Conservation (phyloP, 2,329 filamentous ascomycete species). For the Verticillium nubilum region DNA sequence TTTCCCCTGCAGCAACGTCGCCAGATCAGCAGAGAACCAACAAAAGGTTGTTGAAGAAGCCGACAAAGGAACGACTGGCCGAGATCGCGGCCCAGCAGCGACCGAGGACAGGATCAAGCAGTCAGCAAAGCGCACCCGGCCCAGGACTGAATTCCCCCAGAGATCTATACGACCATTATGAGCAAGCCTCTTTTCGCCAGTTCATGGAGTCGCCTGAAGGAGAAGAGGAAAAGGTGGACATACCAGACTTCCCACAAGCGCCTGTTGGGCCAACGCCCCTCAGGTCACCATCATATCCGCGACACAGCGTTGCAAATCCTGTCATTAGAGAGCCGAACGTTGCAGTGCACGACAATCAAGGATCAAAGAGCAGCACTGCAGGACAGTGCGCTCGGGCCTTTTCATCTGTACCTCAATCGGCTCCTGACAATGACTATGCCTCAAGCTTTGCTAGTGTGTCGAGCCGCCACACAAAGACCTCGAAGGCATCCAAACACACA, state of each 20-base stretch:
- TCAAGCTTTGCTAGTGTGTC: conserved; percentile 39
- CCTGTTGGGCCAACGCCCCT: conserved; percentile 2
- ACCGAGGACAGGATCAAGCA: conserved; percentile 10
- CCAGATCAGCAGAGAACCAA: conserved; percentile 17
- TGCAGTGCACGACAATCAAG: neutral
- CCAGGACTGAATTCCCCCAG: conserved; percentile 32
- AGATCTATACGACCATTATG: conserved; percentile 53
- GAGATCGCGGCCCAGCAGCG: conserved; percentile 5
- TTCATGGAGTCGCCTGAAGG: conserved; percentile 18
- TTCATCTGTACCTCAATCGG: neutral
- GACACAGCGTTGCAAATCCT: conserved; percentile 11
- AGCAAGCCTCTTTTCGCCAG: conserved; percentile 47
- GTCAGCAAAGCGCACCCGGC: conserved; percentile 6
- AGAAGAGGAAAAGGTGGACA: conserved; percentile 1
- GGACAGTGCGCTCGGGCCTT: conserved; percentile 1
- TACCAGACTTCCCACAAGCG: conserved; percentile 1
- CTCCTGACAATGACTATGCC: conserved; percentile 28
- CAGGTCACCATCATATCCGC: conserved; percentile 4
- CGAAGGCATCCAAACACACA: conserved; percentile 45
- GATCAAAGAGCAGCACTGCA: conserved; percentile 7
- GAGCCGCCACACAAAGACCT: conserved; percentile 49
- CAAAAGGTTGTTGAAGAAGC: conserved; percentile 25
- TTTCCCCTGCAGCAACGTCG: conserved; percentile 20
- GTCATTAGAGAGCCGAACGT: conserved; percentile 6
- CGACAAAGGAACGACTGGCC: conserved; percentile 29